Conservation (phyloP, 192 early-diverging fungal species). For the Powellomyces hirtus region DNA sequence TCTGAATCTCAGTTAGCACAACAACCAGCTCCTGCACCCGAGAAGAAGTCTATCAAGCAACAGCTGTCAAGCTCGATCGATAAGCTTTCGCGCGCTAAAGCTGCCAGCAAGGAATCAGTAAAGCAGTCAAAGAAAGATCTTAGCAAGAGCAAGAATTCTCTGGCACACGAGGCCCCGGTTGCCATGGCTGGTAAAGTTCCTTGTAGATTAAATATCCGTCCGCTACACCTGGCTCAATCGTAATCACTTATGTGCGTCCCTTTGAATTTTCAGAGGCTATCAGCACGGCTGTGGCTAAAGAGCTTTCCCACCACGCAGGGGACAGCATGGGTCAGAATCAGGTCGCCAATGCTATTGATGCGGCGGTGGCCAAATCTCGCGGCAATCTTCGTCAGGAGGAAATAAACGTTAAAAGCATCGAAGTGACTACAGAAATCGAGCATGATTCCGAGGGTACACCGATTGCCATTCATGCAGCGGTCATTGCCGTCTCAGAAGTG, state of each 20-base stretch:
- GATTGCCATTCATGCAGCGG: slow-evolving; percentile 4
- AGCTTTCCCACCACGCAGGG: slow-evolving; percentile 11
- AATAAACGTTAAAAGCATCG: slow-evolving; percentile 11
- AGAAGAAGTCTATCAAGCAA: neutral
- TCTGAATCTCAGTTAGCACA: slow-evolving; percentile 13
- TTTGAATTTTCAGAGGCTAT: neutral
- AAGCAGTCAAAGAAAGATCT: neutral
- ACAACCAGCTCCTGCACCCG: neutral
- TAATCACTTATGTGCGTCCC: no score
- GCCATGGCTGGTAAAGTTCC: neutral
- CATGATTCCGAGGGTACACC: neutral
- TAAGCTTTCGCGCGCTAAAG: neutral
- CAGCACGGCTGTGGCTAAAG: slow-evolving; percentile 12
- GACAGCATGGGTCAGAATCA: slow-evolving; percentile 18
- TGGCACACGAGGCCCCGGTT: slow-evolving; percentile 3
- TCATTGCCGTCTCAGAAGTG: slow-evolving; percentile 6
- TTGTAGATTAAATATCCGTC: no score
- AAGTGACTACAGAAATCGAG: slow-evolving; percentile 19
- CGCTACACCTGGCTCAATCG: neutral
- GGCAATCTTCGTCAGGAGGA: slow-evolving; percentile 9
- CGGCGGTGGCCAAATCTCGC: slow-evolving; percentile 2
- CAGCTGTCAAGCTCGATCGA: neutral
- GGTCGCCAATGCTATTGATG: slow-evolving; percentile 9
- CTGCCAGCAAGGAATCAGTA: slow-evolving; percentile 3
- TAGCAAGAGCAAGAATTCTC: neutral